Evolutionary conservation across 2,329 filamentous ascomycete genomes (phyloP).

Genomic region (Alternaria atra): DNA sequence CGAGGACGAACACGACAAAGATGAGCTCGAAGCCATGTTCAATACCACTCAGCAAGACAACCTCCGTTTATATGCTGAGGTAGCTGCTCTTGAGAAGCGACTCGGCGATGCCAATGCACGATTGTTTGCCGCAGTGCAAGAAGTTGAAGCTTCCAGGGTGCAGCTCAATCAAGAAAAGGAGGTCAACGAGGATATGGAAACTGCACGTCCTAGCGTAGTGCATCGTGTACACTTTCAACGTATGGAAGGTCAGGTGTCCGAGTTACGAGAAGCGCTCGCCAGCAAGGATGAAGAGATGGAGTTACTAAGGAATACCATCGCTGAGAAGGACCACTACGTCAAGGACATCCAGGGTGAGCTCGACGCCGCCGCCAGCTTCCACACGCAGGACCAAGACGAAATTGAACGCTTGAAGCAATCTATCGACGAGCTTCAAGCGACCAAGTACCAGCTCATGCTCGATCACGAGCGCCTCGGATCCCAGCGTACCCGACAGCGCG

Average conservation of each 20-base stretch:
- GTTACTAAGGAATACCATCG: constrained; percentile 20
- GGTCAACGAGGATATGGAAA: constrained; percentile 41
- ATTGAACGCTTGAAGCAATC: constrained; percentile 37
- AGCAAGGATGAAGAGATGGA: constrained; percentile 36
- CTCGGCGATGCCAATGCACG: constrained; percentile 41
- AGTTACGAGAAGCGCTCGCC: constrained; percentile 30
- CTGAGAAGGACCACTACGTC: constrained; percentile 31
- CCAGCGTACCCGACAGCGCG: constrained; percentile 33
- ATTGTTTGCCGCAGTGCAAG: constrained; percentile 37
- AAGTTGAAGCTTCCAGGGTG: constrained; percentile 33
- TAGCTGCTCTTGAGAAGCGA: constrained; percentile 41
- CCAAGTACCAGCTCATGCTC: constrained; percentile 44
- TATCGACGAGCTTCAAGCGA: constrained; percentile 34
- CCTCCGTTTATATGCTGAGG: constrained; percentile 39
- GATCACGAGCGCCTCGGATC: constrained; percentile 43
- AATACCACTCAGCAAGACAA: constrained; percentile 48
- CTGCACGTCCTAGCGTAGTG: constrained; percentile 43
- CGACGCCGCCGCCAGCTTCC: constrained; percentile 23
- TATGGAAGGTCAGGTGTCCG: constrained; percentile 44
- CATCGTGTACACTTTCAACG: constrained; percentile 47
- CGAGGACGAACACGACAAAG: constrained; percentile 40
- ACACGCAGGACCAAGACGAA: constrained; percentile 35
- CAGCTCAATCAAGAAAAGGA: constrained; percentile 38
- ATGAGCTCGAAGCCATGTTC: constrained; percentile 49
- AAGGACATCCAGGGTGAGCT: constrained; percentile 31